Percentiles rank a stretch among this genome's conserved stretches.
Conservation (phyloP, 2,329 filamentous ascomycete species). For the Phyllosticta citribraziliensis region DNA sequence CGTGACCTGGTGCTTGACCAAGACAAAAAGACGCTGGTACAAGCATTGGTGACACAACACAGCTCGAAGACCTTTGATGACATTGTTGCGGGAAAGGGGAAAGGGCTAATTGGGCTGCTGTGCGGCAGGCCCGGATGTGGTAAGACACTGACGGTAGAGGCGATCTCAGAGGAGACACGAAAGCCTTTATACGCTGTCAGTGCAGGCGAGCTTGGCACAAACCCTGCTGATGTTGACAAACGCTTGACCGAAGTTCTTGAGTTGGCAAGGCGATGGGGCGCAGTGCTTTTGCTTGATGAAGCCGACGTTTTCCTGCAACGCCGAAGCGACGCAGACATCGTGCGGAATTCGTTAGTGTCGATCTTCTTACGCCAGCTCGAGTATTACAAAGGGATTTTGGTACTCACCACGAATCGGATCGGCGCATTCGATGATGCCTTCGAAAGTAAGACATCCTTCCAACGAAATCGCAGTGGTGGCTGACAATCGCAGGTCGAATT, state of each 20-base stretch:
- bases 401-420: constrained; percentile 11
- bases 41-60: constrained; percentile 36
- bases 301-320: constrained; percentile 51
- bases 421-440: constrained; percentile 11
- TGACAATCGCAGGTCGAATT: constrained; percentile 6
- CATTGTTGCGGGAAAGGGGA: constrained; percentile 42
- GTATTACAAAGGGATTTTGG: constrained; percentile 27
- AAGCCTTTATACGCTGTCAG: constrained; percentile 16
- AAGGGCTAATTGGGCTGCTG: constrained; percentile 40
- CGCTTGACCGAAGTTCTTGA: neutral
- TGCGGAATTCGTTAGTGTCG: constrained; percentile 30
- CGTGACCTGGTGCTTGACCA: constrained; percentile 36
- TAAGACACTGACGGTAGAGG: constrained; percentile 31
- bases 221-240: neutral
- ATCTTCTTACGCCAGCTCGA: constrained; percentile 21
- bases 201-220: constrained; percentile 15
- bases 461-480: neutral
- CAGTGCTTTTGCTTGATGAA: constrained; percentile 25
- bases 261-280: neutral
- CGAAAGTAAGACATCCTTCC: neutral
- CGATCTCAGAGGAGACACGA: constrained; percentile 30
- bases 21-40: constrained; percentile 39
- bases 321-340: constrained; percentile 28
- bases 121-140: constrained; percentile 41
- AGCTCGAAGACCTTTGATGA: constrained; percentile 28